Evolutionary conservation across 2,329 filamentous ascomycete species (phyloP), one percentile per base, ranked within the genome.

Genomic region (Calonectria hongkongensis): DNA sequence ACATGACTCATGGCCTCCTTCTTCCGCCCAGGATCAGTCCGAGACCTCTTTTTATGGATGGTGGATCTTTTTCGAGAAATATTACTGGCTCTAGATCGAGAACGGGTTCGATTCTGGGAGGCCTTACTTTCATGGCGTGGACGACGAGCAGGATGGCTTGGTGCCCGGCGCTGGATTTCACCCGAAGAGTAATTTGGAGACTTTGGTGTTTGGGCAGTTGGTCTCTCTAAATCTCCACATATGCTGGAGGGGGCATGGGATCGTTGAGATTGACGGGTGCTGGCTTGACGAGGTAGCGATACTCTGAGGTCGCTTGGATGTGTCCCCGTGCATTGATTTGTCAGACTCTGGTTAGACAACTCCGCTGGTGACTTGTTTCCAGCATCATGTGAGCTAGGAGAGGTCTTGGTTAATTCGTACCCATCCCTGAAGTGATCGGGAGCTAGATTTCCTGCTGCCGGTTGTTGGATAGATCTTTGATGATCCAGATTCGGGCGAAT

Each of bases 171-270:
- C 36, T 18, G 47, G 6, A 43, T 60, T 16, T 70, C 48, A 28
- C n/a, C 48, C 27, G 51, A 48, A 25, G 28, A 21, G 28, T 41
- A 50, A 12, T 64, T 73, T 18, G 63, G 33, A 33, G 70, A 63
- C 12, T 39, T 51, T 15, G 80, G 76, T 39, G 75, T 79, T 48
- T 73, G 74, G 13, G 77, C 76, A 65, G 68, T 71, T 30, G 82
- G 82, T 9, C 73, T 51, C 67, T 84, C 82, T 25, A 84, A 73
- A 45, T 84, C 83, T 15, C 82, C 82, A 51, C 82, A 84, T n/a
- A 62, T 47, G 39, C 78, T 82, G 5, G 70, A 70, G 30, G 81
- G 74, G 6, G 78, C 73, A 4, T 71, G 65, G 10, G 66, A 67
- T 16, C 66, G 66, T 10, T 54, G 58, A 12, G 45, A 6, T 51